Evolutionary conservation across 164 flowering plant species (phyloP).

Genomic region (Dillenia suffruticosa): DNA sequence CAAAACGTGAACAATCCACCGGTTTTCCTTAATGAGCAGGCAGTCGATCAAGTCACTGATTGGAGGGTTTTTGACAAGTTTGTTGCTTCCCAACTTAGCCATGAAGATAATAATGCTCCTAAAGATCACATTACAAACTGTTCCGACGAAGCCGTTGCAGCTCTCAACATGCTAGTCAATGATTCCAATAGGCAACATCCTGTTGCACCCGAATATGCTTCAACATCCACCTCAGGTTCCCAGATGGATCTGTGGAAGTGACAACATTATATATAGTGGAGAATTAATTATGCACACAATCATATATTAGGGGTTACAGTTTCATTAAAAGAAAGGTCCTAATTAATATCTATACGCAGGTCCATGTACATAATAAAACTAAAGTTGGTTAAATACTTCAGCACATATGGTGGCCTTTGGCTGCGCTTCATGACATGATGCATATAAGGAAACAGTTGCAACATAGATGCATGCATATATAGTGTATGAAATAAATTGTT

Average conservation of each 20-base stretch:
- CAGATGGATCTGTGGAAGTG: conserved; percentile 78
- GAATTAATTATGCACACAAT: conserved; percentile 6
- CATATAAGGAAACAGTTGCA: too few species aligned
- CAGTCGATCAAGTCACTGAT: conserved; percentile 69
- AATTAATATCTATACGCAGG: conserved; percentile 8
- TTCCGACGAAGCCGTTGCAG: conserved; percentile 19
- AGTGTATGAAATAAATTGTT: conserved; percentile 15
- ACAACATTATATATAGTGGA: conserved; percentile 13
- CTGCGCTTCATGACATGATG: conserved; percentile 3
- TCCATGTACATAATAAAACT: conserved; percentile 62
- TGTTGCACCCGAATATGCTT: conserved; percentile 35
- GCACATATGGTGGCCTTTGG: conserved; percentile 6
- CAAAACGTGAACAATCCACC: conserved; percentile 26
- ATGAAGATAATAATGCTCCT: conserved; percentile 36
- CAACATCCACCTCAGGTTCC: conserved; percentile 53
- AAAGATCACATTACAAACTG: conserved; percentile 31
- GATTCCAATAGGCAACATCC: conserved; percentile 29
- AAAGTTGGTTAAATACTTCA: conserved; percentile 12
- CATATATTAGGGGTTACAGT: conserved; percentile 24
- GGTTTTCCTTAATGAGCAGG: conserved; percentile 27
- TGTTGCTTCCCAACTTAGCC: conserved; percentile 90
- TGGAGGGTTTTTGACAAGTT: conserved; percentile 90
- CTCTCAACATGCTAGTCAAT: conserved; percentile 26
- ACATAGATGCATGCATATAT: not conserved
- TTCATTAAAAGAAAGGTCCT: conserved; percentile 10